phyloP scores from a whole-genome alignment of 108 stramenopile genomes.

The Skeletonema potamos region DNA sequence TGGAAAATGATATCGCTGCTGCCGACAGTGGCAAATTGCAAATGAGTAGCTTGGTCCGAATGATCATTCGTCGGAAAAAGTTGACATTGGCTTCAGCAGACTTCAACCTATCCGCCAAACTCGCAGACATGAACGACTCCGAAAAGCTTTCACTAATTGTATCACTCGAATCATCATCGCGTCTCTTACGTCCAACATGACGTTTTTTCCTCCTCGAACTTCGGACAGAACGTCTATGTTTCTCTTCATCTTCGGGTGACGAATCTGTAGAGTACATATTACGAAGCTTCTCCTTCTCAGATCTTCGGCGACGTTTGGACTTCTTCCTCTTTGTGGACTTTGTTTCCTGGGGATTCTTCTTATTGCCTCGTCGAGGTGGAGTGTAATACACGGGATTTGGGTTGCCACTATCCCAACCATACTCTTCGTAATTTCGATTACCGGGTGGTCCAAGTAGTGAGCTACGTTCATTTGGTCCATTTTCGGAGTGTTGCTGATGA shows the following conservation, averaged over 20 bases:
- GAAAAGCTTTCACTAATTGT: conserved; percentile 15
- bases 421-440: conserved; percentile 8
- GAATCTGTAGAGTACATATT: conserved; percentile 6
- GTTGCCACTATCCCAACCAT: neutral
- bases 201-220: conserved; percentile 2
- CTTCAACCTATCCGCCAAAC: conserved; percentile 6
- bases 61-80: neutral
- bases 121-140: conserved; percentile 22
- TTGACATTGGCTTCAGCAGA: neutral
- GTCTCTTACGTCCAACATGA: conserved; percentile 6
- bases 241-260: conserved; percentile 22
- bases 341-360: neutral
- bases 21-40: conserved; percentile 77
- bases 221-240: neutral
- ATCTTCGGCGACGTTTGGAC: neutral
- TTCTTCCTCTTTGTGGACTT: neutral
- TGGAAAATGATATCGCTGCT: conserved; percentile 66
- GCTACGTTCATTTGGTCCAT: conserved; percentile 37
- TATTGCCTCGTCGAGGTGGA: neutral
- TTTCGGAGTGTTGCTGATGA: neutral
- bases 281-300: conserved; percentile 8
- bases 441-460: conserved; percentile 47
- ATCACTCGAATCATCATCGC: conserved; percentile 8
- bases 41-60: conserved; percentile 49
- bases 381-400: neutral